These are phyloP conservation scores for Usnea hakonensis DNA, from an alignment of 495 filamentous ascomycete genomes.

Conservation along the genomic window DNA sequence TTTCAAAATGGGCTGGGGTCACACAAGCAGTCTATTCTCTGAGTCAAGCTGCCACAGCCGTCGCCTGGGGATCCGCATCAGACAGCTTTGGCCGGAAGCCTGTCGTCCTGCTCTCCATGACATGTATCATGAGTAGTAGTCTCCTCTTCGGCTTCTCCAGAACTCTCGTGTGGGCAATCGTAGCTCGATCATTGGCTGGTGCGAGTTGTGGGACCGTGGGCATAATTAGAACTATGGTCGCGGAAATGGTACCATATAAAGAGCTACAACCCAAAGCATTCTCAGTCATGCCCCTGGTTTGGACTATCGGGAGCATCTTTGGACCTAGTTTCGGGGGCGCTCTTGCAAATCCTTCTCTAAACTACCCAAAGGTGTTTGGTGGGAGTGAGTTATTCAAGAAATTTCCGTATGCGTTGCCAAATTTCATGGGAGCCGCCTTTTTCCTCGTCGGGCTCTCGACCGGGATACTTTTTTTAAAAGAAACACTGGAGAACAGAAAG, in stretches of 20 bases:
- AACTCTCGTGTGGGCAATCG: slow-evolving; percentile 62
- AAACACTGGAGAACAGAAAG: slow-evolving; percentile 63
- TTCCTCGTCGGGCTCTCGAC: slow-evolving; percentile 66
- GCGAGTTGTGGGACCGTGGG: slow-evolving; percentile 71
- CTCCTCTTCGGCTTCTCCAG: slow-evolving; percentile 73
- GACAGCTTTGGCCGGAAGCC: slow-evolving; percentile 70
- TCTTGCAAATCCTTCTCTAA: slow-evolving; percentile 65
- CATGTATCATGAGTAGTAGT: slow-evolving; percentile 64
- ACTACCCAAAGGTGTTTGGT: slow-evolving; percentile 62
- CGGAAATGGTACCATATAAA: slow-evolving; percentile 73
- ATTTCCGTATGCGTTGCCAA: slow-evolving; percentile 78
- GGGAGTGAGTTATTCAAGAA: slow-evolving; percentile 55
- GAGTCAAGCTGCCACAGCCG: slow-evolving; percentile 63
- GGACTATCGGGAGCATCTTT: slow-evolving; percentile 78
- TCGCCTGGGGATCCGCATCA: slow-evolving; percentile 71
- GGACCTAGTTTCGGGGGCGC: slow-evolving; percentile 82
- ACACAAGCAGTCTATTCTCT: slow-evolving; percentile 65
- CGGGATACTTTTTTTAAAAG: slow-evolving; percentile 66
- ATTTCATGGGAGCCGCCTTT: slow-evolving; percentile 62
- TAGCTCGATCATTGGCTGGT: slow-evolving; percentile 59
- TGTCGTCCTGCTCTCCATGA: slow-evolving; percentile 59
- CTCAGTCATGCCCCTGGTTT: slow-evolving; percentile 73
- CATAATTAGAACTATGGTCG: slow-evolving; percentile 73
- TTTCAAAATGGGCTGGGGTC: slow-evolving; percentile 72
- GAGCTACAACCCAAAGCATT: slow-evolving; percentile 77